phyloP scores from a whole-genome alignment of 2,329 filamentous ascomycete genomes.

The Pseudopyricularia cyperi region DNA sequence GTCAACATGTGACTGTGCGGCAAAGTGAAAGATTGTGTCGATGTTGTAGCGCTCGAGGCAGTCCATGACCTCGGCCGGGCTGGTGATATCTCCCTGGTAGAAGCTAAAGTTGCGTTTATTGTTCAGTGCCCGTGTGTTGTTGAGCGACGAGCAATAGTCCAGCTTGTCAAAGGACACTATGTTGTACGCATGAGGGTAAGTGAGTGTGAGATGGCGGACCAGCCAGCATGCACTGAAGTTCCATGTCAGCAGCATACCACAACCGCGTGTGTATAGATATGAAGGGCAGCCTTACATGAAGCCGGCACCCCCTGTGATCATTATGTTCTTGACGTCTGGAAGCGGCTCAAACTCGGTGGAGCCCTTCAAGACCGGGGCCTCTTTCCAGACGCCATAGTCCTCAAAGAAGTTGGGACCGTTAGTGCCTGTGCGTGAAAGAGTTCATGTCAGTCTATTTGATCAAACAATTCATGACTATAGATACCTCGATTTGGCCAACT shows the following conservation, averaged over 20 bases:
- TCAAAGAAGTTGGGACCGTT: conserved; percentile 28
- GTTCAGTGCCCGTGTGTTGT: conserved; percentile 62
- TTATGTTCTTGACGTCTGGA: conserved; percentile 61
- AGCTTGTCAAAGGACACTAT: conserved; percentile 76
- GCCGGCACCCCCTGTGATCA: conserved; percentile 72
- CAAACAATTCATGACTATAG: neutral
- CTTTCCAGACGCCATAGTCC: conserved; percentile 55
- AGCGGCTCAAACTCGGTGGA: conserved; percentile 58
- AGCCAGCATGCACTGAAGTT: conserved; percentile 62
- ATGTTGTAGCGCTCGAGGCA: conserved; percentile 60
- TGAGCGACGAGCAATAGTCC: conserved; percentile 69
- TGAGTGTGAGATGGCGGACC: conserved; percentile 62
- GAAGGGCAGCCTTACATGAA: conserved; percentile 55
- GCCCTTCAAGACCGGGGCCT: conserved; percentile 56
- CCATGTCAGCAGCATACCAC: neutral
- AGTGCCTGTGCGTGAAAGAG: neutral
- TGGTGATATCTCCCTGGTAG: conserved; percentile 67
- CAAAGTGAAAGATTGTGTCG: conserved; percentile 74
- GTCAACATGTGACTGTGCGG: conserved; percentile 76
- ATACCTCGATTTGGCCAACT: neutral
- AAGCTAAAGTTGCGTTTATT: conserved; percentile 62
- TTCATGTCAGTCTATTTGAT: neutral
- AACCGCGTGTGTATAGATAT: neutral
- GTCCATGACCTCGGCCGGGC: conserved; percentile 53
- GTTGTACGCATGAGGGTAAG: conserved; percentile 62